Evolutionary conservation across 148 eudicot genomes (phyloP).

Genomic region (Salicornia ramosissima): DNA sequence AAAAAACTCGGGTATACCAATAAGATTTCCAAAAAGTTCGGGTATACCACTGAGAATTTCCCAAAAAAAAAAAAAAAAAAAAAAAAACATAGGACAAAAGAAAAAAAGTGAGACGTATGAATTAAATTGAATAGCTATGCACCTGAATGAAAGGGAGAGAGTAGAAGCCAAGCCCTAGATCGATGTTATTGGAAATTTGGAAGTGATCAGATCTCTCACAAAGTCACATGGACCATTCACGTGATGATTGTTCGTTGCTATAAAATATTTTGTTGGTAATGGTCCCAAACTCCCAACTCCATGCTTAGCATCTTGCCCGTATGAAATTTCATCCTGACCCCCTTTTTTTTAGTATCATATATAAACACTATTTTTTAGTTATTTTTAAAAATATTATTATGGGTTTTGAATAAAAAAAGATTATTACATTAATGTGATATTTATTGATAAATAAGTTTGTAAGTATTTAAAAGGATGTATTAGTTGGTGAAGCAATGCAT

Average conservation of each 20-base stretch:
- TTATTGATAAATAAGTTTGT: too few relatives aligned
- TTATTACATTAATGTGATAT: too few relatives aligned
- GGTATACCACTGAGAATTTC: too few relatives aligned
- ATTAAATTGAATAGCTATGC: not conserved
- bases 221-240: constrained; percentile 36
- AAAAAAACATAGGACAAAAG: too few relatives aligned
- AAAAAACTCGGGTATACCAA: too few relatives aligned
- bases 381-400: not conserved
- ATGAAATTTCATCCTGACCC: constrained; percentile 12
- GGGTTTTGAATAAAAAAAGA: too few relatives aligned
- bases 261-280: constrained; percentile 17
- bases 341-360: not conserved
- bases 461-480: too few relatives aligned
- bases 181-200: not conserved
- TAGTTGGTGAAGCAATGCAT: too few relatives aligned
- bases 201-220: not conserved
- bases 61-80: too few relatives aligned
- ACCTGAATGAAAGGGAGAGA: constrained; percentile 19
- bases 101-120: not conserved
- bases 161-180: too few relatives aligned
- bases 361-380: not conserved
- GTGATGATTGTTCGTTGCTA: constrained; percentile 32
- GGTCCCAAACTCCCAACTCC: constrained; percentile 10
- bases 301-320: constrained; percentile 10
- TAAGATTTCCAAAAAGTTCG: too few relatives aligned